Conservation (phyloP, 108 stramenopile species). For the Cyclotella choctawhatcheeana region DNA sequence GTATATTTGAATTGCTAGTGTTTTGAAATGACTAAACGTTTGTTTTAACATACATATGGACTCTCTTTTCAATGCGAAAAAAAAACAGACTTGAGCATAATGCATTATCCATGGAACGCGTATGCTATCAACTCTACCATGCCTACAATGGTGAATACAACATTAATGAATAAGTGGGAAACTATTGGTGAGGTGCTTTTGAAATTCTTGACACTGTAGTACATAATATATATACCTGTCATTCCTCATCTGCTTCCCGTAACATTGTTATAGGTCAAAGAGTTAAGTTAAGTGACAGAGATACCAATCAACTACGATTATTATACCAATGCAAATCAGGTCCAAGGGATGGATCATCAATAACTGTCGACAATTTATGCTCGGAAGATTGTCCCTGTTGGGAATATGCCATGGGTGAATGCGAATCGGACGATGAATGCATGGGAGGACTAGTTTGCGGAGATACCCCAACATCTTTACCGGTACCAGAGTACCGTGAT, state of each 20-base stretch:
- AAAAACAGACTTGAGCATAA: slow-evolving; percentile 46
- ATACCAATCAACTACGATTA: slow-evolving; percentile 42
- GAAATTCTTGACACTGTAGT: too few species aligned
- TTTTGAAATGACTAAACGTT: too few species aligned
- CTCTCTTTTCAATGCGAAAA: too few species aligned
- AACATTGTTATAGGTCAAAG: slow-evolving; percentile 58
- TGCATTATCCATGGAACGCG: slow-evolving; percentile 52
- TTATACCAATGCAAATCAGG: slow-evolving; percentile 50
- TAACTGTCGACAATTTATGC: slow-evolving; percentile 39
- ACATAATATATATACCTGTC: too few species aligned
- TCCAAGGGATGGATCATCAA: slow-evolving; percentile 8
- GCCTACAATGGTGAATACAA: slow-evolving; percentile 20
- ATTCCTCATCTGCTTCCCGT: too few species aligned
- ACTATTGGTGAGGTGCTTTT: too few species aligned
- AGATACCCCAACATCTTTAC: slow-evolving; percentile 14
- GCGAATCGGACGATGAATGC: slow-evolving; percentile 51
- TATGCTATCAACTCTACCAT: slow-evolving; percentile 26
- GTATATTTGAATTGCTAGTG: too few species aligned
- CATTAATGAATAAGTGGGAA: slow-evolving; percentile 18
- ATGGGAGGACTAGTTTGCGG: slow-evolving; percentile 49
- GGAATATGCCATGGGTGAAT: slow-evolving; percentile 41
- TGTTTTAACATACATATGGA: too few species aligned
- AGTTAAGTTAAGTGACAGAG: slow-evolving; percentile 34
- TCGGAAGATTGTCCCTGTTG: slow-evolving; percentile 49
- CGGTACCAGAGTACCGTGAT: slow-evolving; percentile 7